phyloP scores from a whole-genome alignment of 306 rosid genomes.

The Sophora flavescens region DNA sequence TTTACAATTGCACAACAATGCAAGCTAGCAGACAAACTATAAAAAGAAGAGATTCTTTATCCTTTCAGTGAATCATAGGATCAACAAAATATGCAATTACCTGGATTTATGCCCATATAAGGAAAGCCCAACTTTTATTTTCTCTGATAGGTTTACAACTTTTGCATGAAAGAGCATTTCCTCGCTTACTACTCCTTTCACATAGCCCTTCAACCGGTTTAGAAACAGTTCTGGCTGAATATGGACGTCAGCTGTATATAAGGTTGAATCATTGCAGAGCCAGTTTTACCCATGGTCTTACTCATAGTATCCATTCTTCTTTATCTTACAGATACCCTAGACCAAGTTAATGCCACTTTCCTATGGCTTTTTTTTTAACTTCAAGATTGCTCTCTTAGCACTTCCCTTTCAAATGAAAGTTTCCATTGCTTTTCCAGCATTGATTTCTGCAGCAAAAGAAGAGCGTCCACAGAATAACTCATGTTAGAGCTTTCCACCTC shows the following conservation, averaged over 20 bases:
- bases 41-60: background rate
- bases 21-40: background rate
- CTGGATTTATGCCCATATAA: slow-evolving; percentile 79
- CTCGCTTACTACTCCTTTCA: slow-evolving; percentile 74
- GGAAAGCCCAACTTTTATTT: slow-evolving; percentile 79
- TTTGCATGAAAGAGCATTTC: slow-evolving; percentile 85
- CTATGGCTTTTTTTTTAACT: slow-evolving; percentile 39
- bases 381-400: slow-evolving; percentile 43
- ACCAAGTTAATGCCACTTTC: slow-evolving; percentile 72
- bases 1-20: slow-evolving; percentile 13
- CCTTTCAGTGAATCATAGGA: slow-evolving; percentile 1
- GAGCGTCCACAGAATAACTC: slow-evolving; percentile 76
- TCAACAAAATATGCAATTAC: slow-evolving; percentile 52
- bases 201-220: slow-evolving; percentile 73
- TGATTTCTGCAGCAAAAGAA: slow-evolving; percentile 90
- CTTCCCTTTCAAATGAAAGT: too few species aligned
- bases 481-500: slow-evolving; percentile 67
- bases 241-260: slow-evolving; percentile 53
- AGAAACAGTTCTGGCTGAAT: slow-evolving; percentile 64
- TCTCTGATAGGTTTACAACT: slow-evolving; percentile 80
- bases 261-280: slow-evolving; percentile 46
- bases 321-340: slow-evolving; percentile 93
- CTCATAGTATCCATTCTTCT: slow-evolving; percentile 74
- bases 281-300: slow-evolving; percentile 49
- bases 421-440: slow-evolving; percentile 96